These are phyloP conservation scores for Suillus subaureus DNA, from an alignment of 768 basidiomycete species.

Conservation along the genomic window DNA sequence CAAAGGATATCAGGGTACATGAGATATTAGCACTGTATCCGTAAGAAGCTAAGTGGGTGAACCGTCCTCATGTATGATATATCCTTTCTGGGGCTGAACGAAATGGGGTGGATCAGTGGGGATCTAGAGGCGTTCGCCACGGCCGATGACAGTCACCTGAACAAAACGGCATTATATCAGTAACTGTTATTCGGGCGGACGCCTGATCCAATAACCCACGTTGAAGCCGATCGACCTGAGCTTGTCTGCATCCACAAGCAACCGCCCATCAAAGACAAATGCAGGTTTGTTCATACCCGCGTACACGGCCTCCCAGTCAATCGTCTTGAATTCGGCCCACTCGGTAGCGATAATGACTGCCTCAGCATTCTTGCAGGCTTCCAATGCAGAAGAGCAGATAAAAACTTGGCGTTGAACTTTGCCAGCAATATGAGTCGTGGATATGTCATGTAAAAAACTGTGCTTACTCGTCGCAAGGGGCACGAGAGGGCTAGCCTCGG, in stretches of 20 bases:
- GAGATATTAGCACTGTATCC: neutral
- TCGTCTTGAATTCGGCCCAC: conserved; percentile 94
- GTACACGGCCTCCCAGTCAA: conserved; percentile 91
- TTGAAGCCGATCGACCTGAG: conserved; percentile 90
- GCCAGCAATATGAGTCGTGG: neutral
- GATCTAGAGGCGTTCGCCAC: conserved; percentile 45
- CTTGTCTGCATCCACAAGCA: conserved; percentile 81
- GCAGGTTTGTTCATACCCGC: conserved; percentile 95
- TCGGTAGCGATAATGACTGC: conserved; percentile 96
- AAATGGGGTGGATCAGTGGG: neutral
- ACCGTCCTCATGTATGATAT: conserved; percentile 7
- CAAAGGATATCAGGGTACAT: neutral
- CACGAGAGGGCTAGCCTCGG: conserved; percentile 65
- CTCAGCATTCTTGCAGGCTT: conserved; percentile 88
- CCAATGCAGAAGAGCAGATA: conserved; percentile 74
- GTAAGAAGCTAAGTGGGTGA: neutral
- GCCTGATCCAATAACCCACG: conserved; percentile 38
- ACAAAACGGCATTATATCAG: conserved; percentile 10
- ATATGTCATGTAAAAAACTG: conserved; percentile 1
- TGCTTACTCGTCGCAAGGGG: conserved; percentile 68
- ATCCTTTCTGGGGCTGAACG: conserved; percentile 9
- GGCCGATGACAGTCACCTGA: conserved; percentile 63
- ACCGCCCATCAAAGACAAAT: conserved; percentile 92
- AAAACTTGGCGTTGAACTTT: conserved; percentile 88
- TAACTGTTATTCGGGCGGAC: neutral